Conservation (phyloP, 163 green algal species). For the Trebouxia gelatinosa region DNA sequence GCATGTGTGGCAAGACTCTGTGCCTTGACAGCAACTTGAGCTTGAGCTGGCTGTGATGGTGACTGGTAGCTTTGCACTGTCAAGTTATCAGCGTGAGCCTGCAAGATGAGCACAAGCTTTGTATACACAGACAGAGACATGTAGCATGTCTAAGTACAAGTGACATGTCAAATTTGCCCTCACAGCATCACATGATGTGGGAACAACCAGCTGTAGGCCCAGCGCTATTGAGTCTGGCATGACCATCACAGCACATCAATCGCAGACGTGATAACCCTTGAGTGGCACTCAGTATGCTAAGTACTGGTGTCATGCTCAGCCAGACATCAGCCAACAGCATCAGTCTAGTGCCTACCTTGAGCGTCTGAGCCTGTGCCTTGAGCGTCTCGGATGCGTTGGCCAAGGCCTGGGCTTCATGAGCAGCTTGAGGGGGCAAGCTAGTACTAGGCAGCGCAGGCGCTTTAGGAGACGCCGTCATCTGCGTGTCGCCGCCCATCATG, state of each 20-base stretch:
- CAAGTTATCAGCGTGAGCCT: constrained; percentile 46
- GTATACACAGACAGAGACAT: neutral
- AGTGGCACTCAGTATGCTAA: neutral
- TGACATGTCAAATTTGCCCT: neutral
- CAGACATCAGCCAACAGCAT: neutral
- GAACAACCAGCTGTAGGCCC: neutral
- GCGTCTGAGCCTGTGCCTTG: constrained; percentile 35
- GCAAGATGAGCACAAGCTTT: neutral
- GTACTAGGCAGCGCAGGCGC: neutral
- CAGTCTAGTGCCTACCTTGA: constrained; percentile 27
- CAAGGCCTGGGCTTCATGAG: constrained; percentile 26
- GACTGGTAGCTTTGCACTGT: constrained; percentile 44
- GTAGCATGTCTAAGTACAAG: neutral
- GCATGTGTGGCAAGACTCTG: constrained; percentile 42
- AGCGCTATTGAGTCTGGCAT: neutral
- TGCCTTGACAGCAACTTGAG: constrained; percentile 35
- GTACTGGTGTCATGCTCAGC: neutral
- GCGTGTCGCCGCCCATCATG: neutral
- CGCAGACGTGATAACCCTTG: neutral
- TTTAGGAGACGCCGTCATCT: constrained; percentile 13
- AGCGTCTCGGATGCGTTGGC: constrained; percentile 33
- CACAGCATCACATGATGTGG: neutral
- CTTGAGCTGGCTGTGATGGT: constrained; percentile 28
- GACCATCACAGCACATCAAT: neutral
- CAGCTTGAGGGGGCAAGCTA: constrained; percentile 9